A percentile compares a stretch with the other conserved stretches of the same genome.
Conservation (phyloP, 495 filamentous ascomycete genomes). For the Neurospora cerealis region DNA sequence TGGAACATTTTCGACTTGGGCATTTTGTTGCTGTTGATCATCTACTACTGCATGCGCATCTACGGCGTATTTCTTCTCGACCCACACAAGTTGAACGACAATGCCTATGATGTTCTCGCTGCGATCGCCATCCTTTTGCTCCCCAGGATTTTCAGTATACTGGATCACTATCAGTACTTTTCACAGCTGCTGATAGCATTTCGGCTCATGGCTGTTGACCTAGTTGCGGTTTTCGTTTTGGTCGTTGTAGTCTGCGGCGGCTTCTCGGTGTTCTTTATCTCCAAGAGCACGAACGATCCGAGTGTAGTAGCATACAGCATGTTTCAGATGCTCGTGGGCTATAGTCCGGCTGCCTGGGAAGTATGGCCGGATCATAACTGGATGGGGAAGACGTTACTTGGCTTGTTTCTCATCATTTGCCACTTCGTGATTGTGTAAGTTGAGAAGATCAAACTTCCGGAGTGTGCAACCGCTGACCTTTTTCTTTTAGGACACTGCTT, state of each 20-base stretch:
- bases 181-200: constrained; percentile 90
- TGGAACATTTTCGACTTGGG: constrained; percentile 94
- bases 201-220: constrained; percentile 80
- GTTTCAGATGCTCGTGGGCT: constrained; percentile 92
- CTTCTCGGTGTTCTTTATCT: constrained; percentile 89
- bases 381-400: constrained; percentile 64
- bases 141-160: constrained; percentile 78
- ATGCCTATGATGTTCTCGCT: constrained; percentile 84
- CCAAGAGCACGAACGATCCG: constrained; percentile 52
- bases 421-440: constrained; percentile 79
- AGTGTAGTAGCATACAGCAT: constrained; percentile 67
- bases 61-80: constrained; percentile 75
- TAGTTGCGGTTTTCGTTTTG: constrained; percentile 71
- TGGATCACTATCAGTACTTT: constrained; percentile 93
- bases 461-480: neutral
- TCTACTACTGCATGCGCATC: constrained; percentile 79
- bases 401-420: constrained; percentile 80
- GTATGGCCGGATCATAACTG: constrained; percentile 70
- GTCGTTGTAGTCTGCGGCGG: constrained; percentile 81
- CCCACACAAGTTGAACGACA: constrained; percentile 55
- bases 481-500: constrained; percentile 53
- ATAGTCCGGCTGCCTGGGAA: constrained; percentile 44
- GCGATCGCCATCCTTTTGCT: constrained; percentile 82
- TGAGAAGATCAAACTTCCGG: neutral
- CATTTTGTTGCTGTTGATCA: constrained; percentile 73